Conservation (phyloP, 805 yeast genomes). For the Zygotorulaspora florentina region DNA sequence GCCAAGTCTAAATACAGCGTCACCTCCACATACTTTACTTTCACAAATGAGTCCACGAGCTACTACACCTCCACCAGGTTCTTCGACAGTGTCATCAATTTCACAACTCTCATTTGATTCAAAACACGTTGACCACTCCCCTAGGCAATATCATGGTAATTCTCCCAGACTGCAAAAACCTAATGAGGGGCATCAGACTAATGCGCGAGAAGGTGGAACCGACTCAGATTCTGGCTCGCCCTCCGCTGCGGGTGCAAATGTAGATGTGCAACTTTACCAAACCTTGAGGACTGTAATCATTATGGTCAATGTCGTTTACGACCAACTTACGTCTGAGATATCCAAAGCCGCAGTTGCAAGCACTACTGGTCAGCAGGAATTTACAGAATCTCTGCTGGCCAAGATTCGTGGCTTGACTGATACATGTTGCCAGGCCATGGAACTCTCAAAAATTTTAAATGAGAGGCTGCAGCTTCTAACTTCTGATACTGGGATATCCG, state of each 20-base stretch:
- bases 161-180: conserved; percentile 16
- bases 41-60: conserved; percentile 4
- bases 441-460: conserved; percentile 66
- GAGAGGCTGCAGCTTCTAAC: conserved; percentile 49
- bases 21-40: conserved; percentile 10
- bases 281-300: conserved; percentile 58
- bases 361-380: conserved; percentile 39
- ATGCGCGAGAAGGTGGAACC: conserved; percentile 9
- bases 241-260: conserved; percentile 39
- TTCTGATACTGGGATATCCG: conserved; percentile 17
- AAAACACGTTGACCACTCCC: conserved; percentile 16
- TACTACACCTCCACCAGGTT: conserved; percentile 11
- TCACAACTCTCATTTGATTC: conserved; percentile 9
- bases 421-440: conserved; percentile 76
- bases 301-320: conserved; percentile 72
- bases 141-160: conserved; percentile 12
- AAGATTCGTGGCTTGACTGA: conserved; percentile 73
- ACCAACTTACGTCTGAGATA: conserved; percentile 66
- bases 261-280: conserved; percentile 64
- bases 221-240: conserved; percentile 25
- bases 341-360: conserved; percentile 57
- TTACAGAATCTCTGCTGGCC: conserved; percentile 39
- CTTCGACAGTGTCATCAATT: conserved; percentile 4
- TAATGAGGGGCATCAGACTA: conserved; percentile 7
- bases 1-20: conserved; percentile 6